These are phyloP conservation scores for Tricholoma furcatifolium DNA, from an alignment of 768 basidiomycete species.

Conservation along the genomic window DNA sequence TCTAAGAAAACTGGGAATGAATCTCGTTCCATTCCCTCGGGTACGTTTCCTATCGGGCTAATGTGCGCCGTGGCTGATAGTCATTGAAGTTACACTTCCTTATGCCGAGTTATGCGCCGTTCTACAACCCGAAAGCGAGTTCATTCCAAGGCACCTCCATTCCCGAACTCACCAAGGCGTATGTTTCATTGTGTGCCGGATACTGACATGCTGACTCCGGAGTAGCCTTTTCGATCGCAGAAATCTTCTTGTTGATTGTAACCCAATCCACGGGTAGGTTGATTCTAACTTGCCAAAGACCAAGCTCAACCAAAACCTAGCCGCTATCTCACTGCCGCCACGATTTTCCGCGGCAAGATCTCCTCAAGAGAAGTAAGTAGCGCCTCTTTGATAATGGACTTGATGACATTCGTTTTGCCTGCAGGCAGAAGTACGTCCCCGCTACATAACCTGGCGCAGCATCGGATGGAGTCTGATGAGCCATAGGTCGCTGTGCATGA, in stretches of 20 bases:
- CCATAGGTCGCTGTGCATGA: slow-evolving; percentile 65
- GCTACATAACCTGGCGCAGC: slow-evolving; percentile 4
- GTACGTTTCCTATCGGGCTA: slow-evolving; percentile 32
- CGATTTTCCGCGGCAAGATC: slow-evolving; percentile 83
- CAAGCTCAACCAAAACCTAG: slow-evolving; percentile 31
- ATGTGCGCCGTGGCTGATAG: background rate
- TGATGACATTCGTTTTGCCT: slow-evolving; percentile 33
- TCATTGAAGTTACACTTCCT: slow-evolving; percentile 84
- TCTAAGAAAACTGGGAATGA: slow-evolving; percentile 88
- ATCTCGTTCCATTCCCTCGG: slow-evolving; percentile 95
- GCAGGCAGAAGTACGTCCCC: slow-evolving; percentile 51
- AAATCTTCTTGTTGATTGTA: slow-evolving; percentile 80
- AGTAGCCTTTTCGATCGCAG: slow-evolving; percentile 74
- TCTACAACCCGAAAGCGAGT: slow-evolving; percentile 64
- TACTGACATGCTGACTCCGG: background rate
- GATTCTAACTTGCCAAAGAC: background rate
- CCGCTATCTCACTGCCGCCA: slow-evolving; percentile 84
- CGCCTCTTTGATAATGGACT: slow-evolving; percentile 18
- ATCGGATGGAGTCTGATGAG: background rate
- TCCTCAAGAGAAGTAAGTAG: slow-evolving; percentile 74
- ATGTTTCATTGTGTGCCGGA: slow-evolving; percentile 20
- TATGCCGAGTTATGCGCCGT: slow-evolving; percentile 92
- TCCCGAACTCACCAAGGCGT: slow-evolving; percentile 75
- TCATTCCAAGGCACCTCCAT: slow-evolving; percentile 62
- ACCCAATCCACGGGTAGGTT: slow-evolving; percentile 72